Conservation (phyloP, 208 protist genomes). For the Lotmaria passim region DNA sequence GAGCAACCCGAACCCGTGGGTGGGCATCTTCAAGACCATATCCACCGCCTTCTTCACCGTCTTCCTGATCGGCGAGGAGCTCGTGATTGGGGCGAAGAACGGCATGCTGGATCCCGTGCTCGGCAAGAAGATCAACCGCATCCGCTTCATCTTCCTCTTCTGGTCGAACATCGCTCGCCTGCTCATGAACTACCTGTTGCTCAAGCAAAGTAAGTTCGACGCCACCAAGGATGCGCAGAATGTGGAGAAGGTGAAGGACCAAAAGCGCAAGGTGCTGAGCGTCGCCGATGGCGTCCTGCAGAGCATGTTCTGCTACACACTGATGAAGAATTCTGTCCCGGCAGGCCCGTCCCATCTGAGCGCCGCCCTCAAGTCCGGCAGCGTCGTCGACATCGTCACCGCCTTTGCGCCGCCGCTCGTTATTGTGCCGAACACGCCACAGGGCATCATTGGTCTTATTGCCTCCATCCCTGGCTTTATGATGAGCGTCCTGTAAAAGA, state of each 20-base stretch:
- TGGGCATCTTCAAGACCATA: conserved; percentile 59
- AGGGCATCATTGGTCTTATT: conserved; percentile 77
- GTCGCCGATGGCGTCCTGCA: conserved; percentile 64
- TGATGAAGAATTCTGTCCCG: conserved; percentile 65
- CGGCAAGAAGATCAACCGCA: conserved; percentile 57
- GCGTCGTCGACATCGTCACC: conserved; percentile 59
- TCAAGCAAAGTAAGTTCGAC: conserved; percentile 53
- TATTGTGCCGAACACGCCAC: conserved; percentile 49
- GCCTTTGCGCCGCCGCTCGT: conserved; percentile 59
- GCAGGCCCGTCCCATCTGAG: conserved; percentile 46
- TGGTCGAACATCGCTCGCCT: conserved; percentile 82
- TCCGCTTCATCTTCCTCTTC: conserved; percentile 85
- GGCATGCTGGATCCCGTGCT: conserved; percentile 42
- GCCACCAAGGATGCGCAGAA: conserved; percentile 46
- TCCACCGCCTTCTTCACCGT: conserved; percentile 73
- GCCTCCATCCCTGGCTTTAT: conserved; percentile 68
- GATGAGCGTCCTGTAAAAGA: conserved; percentile 53
- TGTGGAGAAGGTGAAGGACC: conserved; percentile 53
- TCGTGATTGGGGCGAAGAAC: conserved; percentile 63
- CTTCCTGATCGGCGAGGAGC: conserved; percentile 80
- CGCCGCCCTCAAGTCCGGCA: conserved; percentile 50
- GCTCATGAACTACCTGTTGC: conserved; percentile 64
- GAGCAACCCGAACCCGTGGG: conserved; percentile 41
- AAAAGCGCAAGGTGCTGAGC: conserved; percentile 62
- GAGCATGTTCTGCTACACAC: conserved; percentile 78